Evolutionary conservation across 139 green algal species (phyloP).

Genomic region (Chlorella sp.): DNA sequence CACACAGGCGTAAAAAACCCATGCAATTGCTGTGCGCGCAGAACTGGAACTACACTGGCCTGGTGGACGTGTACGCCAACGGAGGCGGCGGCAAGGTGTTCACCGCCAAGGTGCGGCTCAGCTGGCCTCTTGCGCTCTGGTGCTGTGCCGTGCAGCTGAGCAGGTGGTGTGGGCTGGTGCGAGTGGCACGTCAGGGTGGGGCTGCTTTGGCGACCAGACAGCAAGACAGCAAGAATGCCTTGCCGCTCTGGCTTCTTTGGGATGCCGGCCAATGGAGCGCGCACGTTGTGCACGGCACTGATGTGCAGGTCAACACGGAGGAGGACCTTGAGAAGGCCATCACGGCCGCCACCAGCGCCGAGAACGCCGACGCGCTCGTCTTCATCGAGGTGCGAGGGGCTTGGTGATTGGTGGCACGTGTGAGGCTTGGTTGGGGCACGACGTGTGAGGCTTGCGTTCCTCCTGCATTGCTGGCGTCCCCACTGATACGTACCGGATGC

Average conservation of each 20-base stretch:
- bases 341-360: conserved; percentile 11
- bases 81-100: conserved; percentile 40
- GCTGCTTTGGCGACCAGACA: no score
- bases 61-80: conserved; percentile 52
- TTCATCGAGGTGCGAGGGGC: conserved; percentile 53
- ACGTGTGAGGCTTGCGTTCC: background rate
- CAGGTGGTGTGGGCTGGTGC: no score
- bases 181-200: no score
- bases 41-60: conserved; percentile 61
- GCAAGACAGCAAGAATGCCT: no score
- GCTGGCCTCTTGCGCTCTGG: no score
- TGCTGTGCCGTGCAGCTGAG: no score
- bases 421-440: background rate
- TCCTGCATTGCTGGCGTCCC: conserved; percentile 11
- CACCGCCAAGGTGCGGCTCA: conserved; percentile 21
- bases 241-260: background rate
- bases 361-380: conserved; percentile 44
- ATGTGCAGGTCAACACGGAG: conserved; percentile 47
- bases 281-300: background rate
- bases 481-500: no score
- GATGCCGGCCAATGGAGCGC: no score
- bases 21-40: no score
- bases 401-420: background rate
- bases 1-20: no score
- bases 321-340: conserved; percentile 55